Percentiles rank a stretch among this genome's conserved stretches.
These are phyloP conservation scores for Thalassiosira exigua DNA, from an alignment of 352 stramenopile species.

Conservation along the genomic window DNA sequence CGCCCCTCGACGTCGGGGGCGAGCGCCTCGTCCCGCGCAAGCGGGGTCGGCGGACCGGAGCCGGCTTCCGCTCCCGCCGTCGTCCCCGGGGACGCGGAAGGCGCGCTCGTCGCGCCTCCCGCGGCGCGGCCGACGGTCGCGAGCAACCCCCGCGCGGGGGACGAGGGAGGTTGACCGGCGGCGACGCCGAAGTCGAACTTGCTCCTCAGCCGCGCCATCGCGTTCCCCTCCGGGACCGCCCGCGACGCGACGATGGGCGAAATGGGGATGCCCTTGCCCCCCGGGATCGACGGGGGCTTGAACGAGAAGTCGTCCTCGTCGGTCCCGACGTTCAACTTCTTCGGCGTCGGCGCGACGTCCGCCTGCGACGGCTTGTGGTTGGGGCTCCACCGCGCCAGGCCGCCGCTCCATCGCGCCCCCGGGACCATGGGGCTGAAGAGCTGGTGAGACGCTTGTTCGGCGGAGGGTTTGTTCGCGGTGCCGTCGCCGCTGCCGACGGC, in stretches of 20 bases:
- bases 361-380: slow-evolving; percentile 1
- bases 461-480: too few relatives aligned
- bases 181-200: slow-evolving; percentile 24
- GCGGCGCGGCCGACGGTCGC: too few relatives aligned
- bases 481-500: not conserved
- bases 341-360: not conserved
- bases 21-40: not conserved
- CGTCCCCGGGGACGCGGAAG: too few relatives aligned
- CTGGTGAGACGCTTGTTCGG: too few relatives aligned
- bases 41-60: not conserved
- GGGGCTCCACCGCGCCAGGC: slow-evolving; percentile 39
- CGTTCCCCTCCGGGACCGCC: not conserved
- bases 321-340: slow-evolving; percentile 22
- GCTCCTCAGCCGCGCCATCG: not conserved
- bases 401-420: slow-evolving; percentile 48
- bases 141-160: too few relatives aligned
- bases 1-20: not conserved
- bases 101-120: too few relatives aligned
- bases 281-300: slow-evolving; percentile 28
- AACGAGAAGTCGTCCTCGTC: slow-evolving; percentile 62
- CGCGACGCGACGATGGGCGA: slow-evolving; percentile 40
- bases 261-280: slow-evolving; percentile 22
- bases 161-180: too few relatives aligned
- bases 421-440: slow-evolving; percentile 17
- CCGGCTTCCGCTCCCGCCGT: not conserved